These are phyloP conservation scores for Apiotrichum siamense DNA, from an alignment of 1,284 basidiomycete species.

Conservation along the genomic window DNA sequence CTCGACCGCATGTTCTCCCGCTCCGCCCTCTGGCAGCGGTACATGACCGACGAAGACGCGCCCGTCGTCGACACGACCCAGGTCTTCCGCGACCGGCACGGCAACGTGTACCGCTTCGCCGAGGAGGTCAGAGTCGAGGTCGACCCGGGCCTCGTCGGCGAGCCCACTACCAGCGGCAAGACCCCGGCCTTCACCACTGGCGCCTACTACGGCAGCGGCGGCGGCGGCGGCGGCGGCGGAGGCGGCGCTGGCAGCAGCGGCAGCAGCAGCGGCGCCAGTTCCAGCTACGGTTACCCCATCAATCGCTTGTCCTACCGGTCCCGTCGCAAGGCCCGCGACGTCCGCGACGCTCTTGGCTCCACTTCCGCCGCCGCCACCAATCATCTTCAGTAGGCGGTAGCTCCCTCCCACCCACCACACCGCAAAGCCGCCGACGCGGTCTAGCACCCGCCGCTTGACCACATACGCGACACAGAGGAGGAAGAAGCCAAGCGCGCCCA, in stretches of 20 bases:
- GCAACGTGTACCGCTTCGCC: neutral
- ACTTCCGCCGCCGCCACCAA: neutral
- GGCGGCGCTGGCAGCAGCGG: neutral
- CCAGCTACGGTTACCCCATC: neutral
- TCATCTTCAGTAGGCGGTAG: neutral
- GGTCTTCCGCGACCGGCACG: neutral
- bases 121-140: too few species aligned
- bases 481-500: slow-evolving; percentile 73
- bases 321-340: neutral
- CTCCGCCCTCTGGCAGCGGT: neutral
- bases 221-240: neutral
- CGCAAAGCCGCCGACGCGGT: slow-evolving; percentile 49
- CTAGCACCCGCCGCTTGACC: slow-evolving; percentile 74
- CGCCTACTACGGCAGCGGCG: neutral
- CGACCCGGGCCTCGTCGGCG: too few species aligned
- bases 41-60: neutral
- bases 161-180: neutral
- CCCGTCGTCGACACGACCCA: neutral
- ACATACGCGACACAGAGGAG: slow-evolving; percentile 75
- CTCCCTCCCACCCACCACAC: slow-evolving; percentile 36
- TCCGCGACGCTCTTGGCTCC: too few species aligned
- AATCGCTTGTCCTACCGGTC: neutral
- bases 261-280: neutral
- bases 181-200: neutral
- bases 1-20: neutral